A percentile compares a stretch with the other conserved stretches of the same genome.
Evolutionary conservation across 2,329 filamentous ascomycete species (phyloP).

Genomic region (Diaporthe nobilis): DNA sequence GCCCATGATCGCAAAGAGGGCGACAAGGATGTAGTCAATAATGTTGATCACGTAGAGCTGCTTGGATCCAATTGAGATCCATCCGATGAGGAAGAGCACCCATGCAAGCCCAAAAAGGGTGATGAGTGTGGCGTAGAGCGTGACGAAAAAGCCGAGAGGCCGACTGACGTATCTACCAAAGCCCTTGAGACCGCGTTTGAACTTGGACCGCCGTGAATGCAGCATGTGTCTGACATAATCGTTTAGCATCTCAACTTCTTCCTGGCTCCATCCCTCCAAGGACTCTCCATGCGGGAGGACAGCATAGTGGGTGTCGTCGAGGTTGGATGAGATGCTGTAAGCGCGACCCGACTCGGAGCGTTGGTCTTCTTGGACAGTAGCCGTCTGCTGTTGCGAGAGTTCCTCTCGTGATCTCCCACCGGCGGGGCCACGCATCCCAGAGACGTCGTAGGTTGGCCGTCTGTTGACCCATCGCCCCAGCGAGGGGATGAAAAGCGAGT

Average conservation of each 20-base stretch:
- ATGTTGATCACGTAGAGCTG: slow-evolving; percentile 79
- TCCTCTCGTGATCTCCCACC: slow-evolving; percentile 46
- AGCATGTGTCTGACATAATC: slow-evolving; percentile 91
- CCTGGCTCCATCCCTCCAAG: slow-evolving; percentile 80
- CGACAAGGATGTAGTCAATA: slow-evolving; percentile 80
- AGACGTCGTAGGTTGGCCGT: slow-evolving; percentile 82
- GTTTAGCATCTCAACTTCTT: slow-evolving; percentile 83
- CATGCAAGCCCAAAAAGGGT: slow-evolving; percentile 88
- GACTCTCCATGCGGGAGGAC: slow-evolving; percentile 82
- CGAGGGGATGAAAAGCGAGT: slow-evolving; percentile 88
- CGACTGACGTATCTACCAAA: slow-evolving; percentile 84
- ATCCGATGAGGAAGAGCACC: slow-evolving; percentile 92
- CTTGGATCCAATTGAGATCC: slow-evolving; percentile 84
- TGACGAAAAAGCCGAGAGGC: slow-evolving; percentile 86
- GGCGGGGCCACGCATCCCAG: slow-evolving; percentile 55
- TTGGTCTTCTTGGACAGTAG: slow-evolving; percentile 44
- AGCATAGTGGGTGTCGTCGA: slow-evolving; percentile 82
- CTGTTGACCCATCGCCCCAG: slow-evolving; percentile 83
- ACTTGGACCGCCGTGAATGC: slow-evolving; percentile 83
- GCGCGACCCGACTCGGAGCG: slow-evolving; percentile 47
- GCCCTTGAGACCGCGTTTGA: slow-evolving; percentile 84
- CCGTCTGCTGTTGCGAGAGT: slow-evolving; percentile 41
- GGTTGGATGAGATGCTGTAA: slow-evolving; percentile 74
- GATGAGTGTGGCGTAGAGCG: slow-evolving; percentile 85
- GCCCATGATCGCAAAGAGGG: slow-evolving; percentile 78